phyloP scores from a whole-genome alignment of 129 eudicot genomes.

The Kitagawia praeruptora region DNA sequence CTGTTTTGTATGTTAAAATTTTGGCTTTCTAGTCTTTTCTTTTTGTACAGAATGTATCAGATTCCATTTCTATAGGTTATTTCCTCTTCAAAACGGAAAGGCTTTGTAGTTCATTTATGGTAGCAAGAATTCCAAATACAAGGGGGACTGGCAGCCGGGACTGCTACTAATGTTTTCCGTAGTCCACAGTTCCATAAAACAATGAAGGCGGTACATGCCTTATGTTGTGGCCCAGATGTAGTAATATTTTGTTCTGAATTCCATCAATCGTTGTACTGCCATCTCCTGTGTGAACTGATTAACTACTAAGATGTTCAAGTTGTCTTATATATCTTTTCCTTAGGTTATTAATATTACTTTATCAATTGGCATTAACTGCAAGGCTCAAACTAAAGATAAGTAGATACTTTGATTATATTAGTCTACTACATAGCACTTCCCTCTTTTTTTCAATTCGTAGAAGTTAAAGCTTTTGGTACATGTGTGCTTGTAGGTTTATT shows the following conservation, averaged over 20 bases:
- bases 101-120: conserved; percentile 66
- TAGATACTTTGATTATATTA: no score
- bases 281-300: conserved; percentile 71
- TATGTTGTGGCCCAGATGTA: conserved; percentile 77
- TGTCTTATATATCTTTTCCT: background rate
- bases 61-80: conserved; percentile 36
- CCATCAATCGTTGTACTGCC: conserved; percentile 79
- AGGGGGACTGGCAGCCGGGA: conserved; percentile 75
- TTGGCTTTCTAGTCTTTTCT: background rate
- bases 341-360: no score
- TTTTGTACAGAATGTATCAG: background rate
- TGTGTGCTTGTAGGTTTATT: no score
- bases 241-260: conserved; percentile 71
- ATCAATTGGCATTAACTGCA: no score
- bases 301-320: conserved; percentile 44
- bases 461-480: no score
- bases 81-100: conserved; percentile 56
- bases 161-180: conserved; percentile 73
- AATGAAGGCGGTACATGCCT: conserved; percentile 59
- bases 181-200: conserved; percentile 42
- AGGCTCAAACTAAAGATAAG: no score
- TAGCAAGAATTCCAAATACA: conserved; percentile 65
- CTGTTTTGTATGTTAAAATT: background rate
- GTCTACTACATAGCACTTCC: no score
- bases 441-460: no score